Conservation (phyloP, 805 yeast species). For the Nakazawaea holstii region DNA sequence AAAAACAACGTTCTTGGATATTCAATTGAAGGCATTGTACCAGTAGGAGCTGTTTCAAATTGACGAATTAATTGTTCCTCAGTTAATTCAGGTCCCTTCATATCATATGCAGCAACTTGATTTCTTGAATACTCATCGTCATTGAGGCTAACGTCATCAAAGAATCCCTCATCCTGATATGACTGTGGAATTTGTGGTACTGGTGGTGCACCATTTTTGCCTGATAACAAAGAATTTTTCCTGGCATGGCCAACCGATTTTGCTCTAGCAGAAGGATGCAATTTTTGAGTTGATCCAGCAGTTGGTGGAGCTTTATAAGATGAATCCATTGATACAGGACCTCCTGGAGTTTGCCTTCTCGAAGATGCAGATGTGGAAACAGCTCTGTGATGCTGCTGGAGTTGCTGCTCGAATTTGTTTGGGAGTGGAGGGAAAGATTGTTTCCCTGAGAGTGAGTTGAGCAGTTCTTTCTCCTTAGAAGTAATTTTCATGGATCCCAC, state of each 20-base stretch:
- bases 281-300: slow-evolving; percentile 20
- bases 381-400: slow-evolving; percentile 30
- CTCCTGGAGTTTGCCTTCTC: slow-evolving; percentile 37
- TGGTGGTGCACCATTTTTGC: slow-evolving; percentile 17
- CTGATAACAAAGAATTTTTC: slow-evolving; percentile 41
- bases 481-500: slow-evolving; percentile 61
- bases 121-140: slow-evolving; percentile 23
- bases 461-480: slow-evolving; percentile 42
- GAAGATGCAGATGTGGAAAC: slow-evolving; percentile 27
- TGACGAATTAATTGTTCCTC: slow-evolving; percentile 42
- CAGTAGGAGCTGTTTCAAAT: slow-evolving; percentile 55
- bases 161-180: slow-evolving; percentile 43
- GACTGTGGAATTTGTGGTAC: slow-evolving; percentile 26
- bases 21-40: slow-evolving; percentile 90
- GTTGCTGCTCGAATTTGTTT: slow-evolving; percentile 17
- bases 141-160: slow-evolving; percentile 50
- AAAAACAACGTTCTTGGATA: slow-evolving; percentile 86
- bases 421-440: slow-evolving; percentile 22
- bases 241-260: slow-evolving; percentile 81
- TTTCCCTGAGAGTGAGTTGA: slow-evolving; percentile 13
- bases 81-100: slow-evolving; percentile 25
- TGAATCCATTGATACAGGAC: neutral
- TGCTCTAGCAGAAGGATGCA: slow-evolving; percentile 84
- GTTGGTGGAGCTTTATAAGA: slow-evolving; percentile 26
- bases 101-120: slow-evolving; percentile 16